Conservation (phyloP, 495 filamentous ascomycete species). For the Cryomyces minteri region DNA sequence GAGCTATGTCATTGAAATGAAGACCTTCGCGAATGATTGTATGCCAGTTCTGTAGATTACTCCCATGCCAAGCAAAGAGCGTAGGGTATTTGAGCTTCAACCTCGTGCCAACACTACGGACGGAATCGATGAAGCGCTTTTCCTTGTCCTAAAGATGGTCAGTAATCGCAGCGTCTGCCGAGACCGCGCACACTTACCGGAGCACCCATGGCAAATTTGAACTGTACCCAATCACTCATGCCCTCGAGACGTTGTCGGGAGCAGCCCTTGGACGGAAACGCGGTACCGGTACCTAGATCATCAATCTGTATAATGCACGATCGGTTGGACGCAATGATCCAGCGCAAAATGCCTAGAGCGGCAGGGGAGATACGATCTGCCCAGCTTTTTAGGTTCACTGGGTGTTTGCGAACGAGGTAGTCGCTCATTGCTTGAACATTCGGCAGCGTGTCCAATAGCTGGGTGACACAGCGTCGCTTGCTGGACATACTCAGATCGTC, state of each 20-base stretch:
- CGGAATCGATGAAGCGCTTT: slow-evolving; percentile 48
- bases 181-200: slow-evolving; percentile 18
- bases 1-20: slow-evolving; percentile 37
- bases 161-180: background rate
- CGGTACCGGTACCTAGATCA: slow-evolving; percentile 4
- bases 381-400: slow-evolving; percentile 39
- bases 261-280: slow-evolving; percentile 1
- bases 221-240: slow-evolving; percentile 57
- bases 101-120: slow-evolving; percentile 28
- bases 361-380: slow-evolving; percentile 41
- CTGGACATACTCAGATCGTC: slow-evolving; percentile 26
- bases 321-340: slow-evolving; percentile 84
- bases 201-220: slow-evolving; percentile 73
- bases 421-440: slow-evolving; percentile 39
- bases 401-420: slow-evolving; percentile 30
- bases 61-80: slow-evolving; percentile 76
- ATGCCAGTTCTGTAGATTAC: slow-evolving; percentile 66
- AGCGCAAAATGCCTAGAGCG: slow-evolving; percentile 52
- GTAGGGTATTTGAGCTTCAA: slow-evolving; percentile 37
- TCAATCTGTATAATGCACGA: slow-evolving; percentile 68
- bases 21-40: slow-evolving; percentile 72
- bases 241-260: slow-evolving; percentile 38
- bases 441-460: slow-evolving; percentile 51
- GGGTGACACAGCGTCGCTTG: slow-evolving; percentile 37
- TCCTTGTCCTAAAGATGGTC: slow-evolving; percentile 45